phyloP scores from a whole-genome alignment of 2,329 filamentous ascomycete genomes.

The Teratosphaeria epicoccoides region DNA sequence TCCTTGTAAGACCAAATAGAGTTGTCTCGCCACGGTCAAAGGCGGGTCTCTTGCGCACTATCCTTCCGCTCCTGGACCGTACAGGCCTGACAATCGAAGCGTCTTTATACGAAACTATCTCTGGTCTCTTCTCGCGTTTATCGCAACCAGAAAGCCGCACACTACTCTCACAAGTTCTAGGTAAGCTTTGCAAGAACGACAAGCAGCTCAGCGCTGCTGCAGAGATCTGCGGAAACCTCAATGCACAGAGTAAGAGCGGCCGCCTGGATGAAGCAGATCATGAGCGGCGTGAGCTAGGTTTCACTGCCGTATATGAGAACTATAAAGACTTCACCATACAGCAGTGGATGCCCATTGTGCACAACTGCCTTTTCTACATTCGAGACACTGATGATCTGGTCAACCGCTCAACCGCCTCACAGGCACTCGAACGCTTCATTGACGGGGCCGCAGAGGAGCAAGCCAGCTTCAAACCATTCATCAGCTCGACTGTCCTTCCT shows the following conservation, averaged over 20 bases:
- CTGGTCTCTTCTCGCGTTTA: conserved; percentile 82
- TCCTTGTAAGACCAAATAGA: conserved; percentile 75
- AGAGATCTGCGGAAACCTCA: conserved; percentile 63
- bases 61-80: conserved; percentile 55
- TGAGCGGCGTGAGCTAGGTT: conserved; percentile 67
- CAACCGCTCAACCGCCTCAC: conserved; percentile 72
- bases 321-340: conserved; percentile 53
- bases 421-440: conserved; percentile 68
- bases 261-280: conserved; percentile 83
- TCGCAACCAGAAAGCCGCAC: conserved; percentile 68
- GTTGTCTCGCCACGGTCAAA: conserved; percentile 77
- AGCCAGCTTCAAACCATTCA: conserved; percentile 42
- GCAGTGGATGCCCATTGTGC: conserved; percentile 79
- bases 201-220: conserved; percentile 52
- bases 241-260: conserved; percentile 53
- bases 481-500: conserved; percentile 59
- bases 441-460: conserved; percentile 44
- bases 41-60: conserved; percentile 63
- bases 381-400: conserved; percentile 79
- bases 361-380: conserved; percentile 83
- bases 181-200: conserved; percentile 58
- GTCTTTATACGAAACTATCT: conserved; percentile 61
- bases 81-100: conserved; percentile 1
- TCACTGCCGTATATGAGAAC: conserved; percentile 57
- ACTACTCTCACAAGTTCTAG: conserved; percentile 61